Evolutionary conservation across 108 stramenopile genomes (phyloP), one percentile per base, ranked within the genome.

Genomic region (Cyclotella kingstonii): DNA sequence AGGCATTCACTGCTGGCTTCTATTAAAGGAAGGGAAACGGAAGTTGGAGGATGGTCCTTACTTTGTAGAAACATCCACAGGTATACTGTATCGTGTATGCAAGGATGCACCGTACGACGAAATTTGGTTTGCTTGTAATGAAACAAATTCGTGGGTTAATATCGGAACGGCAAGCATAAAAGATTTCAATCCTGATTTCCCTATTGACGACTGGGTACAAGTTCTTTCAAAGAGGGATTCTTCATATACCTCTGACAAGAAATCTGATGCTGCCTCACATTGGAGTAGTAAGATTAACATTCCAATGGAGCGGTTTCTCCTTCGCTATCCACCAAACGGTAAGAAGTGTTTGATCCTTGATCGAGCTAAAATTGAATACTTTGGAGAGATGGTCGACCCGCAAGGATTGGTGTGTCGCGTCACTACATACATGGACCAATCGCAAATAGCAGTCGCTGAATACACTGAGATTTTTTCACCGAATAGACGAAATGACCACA

Each of bases 1-100:
- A 47, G 70, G 85, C 10, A 40, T 85, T 41, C 91, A 89, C 55
- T 66, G 66, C 39, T 93, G 91, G 91, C 77, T 90, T 4, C 33
- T 93, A 56, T 85, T 93, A 4, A 81, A 76, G 44, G 80, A 82
- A 10, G 63, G 55, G 40, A 68, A 86, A 21, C 48, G 48, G 1
- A 76, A 62, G 11, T 40, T 83, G 28, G 46, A 51, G 1, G 53
- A 61, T 14, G 31, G 46, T 12, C 28, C 77, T 52, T 50, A 31
- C 18, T 90, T 83, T 58, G 68, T 90, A 2, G 92, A 94, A 42
- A 83, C 89, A 3, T 75, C 89, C 0, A 89, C 89, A 1, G 90
- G 89, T 10, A 44, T 58, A 3, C 36, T 77, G 8, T 91, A 84
- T 58, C 62, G 76, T 10, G 38, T 56, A 7, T 19, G 48, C 7